Conservation (phyloP, 2,329 filamentous ascomycete species). For the Sporothrix protearum region DNA sequence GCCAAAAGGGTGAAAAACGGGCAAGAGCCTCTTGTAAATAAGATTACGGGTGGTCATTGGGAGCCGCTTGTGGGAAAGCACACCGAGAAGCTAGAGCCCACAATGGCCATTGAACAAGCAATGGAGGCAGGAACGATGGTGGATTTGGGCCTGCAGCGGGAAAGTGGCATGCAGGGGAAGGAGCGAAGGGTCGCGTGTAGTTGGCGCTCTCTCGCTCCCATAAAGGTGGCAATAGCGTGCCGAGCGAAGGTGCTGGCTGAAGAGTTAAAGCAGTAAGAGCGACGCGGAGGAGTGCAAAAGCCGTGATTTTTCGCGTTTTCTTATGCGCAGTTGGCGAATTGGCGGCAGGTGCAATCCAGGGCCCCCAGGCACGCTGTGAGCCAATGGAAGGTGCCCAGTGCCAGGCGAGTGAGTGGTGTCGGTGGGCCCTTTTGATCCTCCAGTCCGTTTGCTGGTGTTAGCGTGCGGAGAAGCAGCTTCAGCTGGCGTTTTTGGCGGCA, state of each 20-base stretch:
- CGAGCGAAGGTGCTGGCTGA: too few species aligned
- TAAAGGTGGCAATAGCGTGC: not conserved
- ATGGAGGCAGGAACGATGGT: not conserved
- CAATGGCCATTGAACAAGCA: not conserved
- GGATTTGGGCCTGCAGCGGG: not conserved
- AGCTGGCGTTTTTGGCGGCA: not conserved
- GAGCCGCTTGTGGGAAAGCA: slow-evolving; percentile 20
- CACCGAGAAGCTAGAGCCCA: not conserved
- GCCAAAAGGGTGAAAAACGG: not conserved
- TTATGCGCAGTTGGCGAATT: too few species aligned
- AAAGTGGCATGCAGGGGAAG: slow-evolving; percentile 5
- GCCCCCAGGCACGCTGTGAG: not conserved
- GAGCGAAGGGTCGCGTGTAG: not conserved
- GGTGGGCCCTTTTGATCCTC: not conserved
- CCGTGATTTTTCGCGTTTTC: slow-evolving; percentile 28
- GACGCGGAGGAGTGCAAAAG: slow-evolving; percentile 1
- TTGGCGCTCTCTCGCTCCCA: not conserved
- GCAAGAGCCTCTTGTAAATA: slow-evolving; percentile 11
- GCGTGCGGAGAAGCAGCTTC: slow-evolving; percentile 12
- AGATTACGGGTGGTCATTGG: slow-evolving; percentile 11
- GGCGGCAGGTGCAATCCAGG: slow-evolving; percentile 8
- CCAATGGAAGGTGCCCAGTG: slow-evolving; percentile 2
- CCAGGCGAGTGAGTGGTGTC: not conserved
- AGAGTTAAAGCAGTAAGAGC: slow-evolving; percentile 17
- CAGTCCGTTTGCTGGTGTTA: not conserved